phyloP scores from a whole-genome alignment of 1,139 yeast genomes.

The Tardiomyces blankii region DNA sequence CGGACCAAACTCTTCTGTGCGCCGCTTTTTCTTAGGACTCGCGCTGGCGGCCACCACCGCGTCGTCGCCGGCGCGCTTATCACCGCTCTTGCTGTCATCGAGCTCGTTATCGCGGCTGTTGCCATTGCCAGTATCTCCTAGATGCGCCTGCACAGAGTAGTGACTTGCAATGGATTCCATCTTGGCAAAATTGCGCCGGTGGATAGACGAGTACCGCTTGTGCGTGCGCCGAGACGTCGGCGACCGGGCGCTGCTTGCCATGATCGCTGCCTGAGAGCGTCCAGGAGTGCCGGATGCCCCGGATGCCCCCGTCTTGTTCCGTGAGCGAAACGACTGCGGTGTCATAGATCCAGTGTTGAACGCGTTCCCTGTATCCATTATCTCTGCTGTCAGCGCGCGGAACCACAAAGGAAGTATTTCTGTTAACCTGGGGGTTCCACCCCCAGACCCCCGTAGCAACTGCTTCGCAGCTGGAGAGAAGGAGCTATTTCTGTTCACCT shows the following conservation, averaged over 20 bases:
- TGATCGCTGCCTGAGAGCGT: background rate
- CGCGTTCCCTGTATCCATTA: background rate
- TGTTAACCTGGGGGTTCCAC: no score
- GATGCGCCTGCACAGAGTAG: background rate
- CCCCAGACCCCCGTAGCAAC: no score
- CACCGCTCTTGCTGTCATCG: background rate
- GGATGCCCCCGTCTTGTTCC: slow-evolving; percentile 1
- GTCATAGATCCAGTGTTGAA: slow-evolving; percentile 1
- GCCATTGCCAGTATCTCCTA: no score
- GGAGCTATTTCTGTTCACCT: no score
- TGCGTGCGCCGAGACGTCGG: slow-evolving; percentile 12
- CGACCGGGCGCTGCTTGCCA: slow-evolving; percentile 5
- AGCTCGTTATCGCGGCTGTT: background rate
- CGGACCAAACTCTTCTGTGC: background rate
- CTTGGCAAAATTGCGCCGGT: slow-evolving; percentile 18
- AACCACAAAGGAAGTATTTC: background rate
- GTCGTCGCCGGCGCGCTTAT: background rate
- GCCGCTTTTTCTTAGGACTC: background rate
- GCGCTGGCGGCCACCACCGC: background rate
- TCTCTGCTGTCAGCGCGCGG: background rate
- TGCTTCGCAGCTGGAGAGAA: no score
- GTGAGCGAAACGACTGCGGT: slow-evolving; percentile 1
- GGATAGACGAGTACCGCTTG: slow-evolving; percentile 19
- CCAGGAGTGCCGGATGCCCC: background rate
- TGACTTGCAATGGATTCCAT: slow-evolving; percentile 21